Base-by-base conservation (phyloP, 352 stramenopile genomes). In the Globisporangium mamillatum region DNA sequence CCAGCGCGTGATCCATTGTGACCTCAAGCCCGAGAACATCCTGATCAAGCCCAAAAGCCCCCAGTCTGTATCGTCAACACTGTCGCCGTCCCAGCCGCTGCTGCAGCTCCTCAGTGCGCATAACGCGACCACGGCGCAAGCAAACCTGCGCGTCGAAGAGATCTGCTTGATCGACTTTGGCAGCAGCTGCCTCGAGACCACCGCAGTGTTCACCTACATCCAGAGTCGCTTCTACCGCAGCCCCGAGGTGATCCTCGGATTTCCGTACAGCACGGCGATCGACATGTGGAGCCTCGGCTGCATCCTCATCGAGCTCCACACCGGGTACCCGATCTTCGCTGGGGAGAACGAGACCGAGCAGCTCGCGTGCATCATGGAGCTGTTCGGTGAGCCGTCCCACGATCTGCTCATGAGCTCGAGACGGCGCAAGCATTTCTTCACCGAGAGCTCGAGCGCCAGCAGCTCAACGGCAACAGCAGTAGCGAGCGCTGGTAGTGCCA, bases 1-100 rank as follows among this genome's bases (percentile, higher is more conserved):
- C 6, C 82, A 94, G 27, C 80, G 96, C 71, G 88, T 99, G n/a
- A 98, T 99, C 64, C 96, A 99, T 79, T 98, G 94, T 69, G 97
- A 99, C 79, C 81, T 99, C 53, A 99, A 99, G 70, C 96, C 96
- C 6, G 96, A 99, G 74, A 99, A 99, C 74, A 98, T 99, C 69
- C 77, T 98, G 54, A 77, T 92, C 34, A 60, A 67, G 29, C 29
- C 55, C 1, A 14, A 36, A 3, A 22, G 1, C 83, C 0, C 97
- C 95, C 38, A 81, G 4, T 44, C 48, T 14, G 10, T n/a, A 22
- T 10, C 24, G 8, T 25, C 48, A 27, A 29, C 52, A 58, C 14
- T 22, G 54, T 38, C 54, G 24, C 4, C 2, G 10, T 58, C 54
- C 6, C 16, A 18, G 24, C 36, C 9, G 6, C 22, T 25, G 24